Percentiles rank a stretch among this genome's conserved stretches.
These are phyloP conservation scores for Mycena amicta DNA, from an alignment of 768 basidiomycete species.

Conservation along the genomic window DNA sequence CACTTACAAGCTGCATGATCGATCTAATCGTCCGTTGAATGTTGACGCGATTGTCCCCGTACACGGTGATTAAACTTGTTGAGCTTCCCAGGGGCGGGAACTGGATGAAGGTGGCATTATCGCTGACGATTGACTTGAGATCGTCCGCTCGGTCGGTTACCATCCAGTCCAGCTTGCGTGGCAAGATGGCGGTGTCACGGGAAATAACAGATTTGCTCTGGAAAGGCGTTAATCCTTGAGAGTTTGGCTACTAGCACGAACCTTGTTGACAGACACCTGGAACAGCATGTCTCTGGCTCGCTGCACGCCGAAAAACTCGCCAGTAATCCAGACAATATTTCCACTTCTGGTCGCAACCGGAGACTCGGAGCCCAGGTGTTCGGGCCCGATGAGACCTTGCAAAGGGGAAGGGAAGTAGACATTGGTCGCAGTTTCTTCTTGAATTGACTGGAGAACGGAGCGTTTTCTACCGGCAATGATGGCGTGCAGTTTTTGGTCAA, in stretches of 20 bases:
- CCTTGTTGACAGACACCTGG: slow-evolving; percentile 86
- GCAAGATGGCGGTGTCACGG: slow-evolving; percentile 89
- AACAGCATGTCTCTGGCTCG: slow-evolving; percentile 94
- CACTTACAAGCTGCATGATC: slow-evolving; percentile 89
- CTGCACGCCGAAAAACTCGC: slow-evolving; percentile 96
- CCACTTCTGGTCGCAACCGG: slow-evolving; percentile 52
- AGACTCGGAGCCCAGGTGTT: slow-evolving; percentile 47
- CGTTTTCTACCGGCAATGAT: slow-evolving; percentile 92
- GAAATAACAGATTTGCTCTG: slow-evolving; percentile 91
- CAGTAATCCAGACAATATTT: slow-evolving; percentile 93
- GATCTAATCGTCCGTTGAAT: slow-evolving; percentile 93
- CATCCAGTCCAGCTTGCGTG: slow-evolving; percentile 98
- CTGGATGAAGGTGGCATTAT: slow-evolving; percentile 95
- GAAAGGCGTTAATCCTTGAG: slow-evolving; percentile 1
- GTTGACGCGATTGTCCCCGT: slow-evolving; percentile 90
- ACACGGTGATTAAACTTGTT: slow-evolving; percentile 90
- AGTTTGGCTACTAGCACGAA: slow-evolving; percentile 32
- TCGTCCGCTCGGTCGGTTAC: slow-evolving; percentile 96
- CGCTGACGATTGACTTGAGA: slow-evolving; percentile 88
- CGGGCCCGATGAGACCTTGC: slow-evolving; percentile 80
- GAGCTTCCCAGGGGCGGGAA: slow-evolving; percentile 92
- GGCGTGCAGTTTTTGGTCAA: slow-evolving; percentile 92
- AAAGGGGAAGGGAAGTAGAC: slow-evolving; percentile 93
- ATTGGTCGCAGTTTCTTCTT: slow-evolving; percentile 96
- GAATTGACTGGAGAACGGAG: slow-evolving; percentile 82